Evolutionary conservation across 495 filamentous ascomycete genomes (phyloP).

Genomic region (Parathielavia hyrcaniae): DNA sequence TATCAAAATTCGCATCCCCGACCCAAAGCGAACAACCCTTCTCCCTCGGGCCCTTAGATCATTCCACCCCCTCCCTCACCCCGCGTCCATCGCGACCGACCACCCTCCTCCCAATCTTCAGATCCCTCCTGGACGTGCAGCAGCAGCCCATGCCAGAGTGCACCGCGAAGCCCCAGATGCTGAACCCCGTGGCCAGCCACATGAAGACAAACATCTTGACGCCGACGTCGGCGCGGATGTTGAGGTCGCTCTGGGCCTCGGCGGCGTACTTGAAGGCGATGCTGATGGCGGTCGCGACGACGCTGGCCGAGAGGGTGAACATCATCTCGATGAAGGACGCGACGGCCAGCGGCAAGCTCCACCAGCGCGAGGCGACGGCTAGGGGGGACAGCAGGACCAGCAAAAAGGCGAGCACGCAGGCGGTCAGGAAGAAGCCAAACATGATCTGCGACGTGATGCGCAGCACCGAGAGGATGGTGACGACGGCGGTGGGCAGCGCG

Average conservation of each 20-base stretch:
- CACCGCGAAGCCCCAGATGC: slow-evolving; percentile 60
- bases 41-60: background rate
- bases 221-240: slow-evolving; percentile 68
- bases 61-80: slow-evolving; percentile 8
- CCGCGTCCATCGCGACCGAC: background rate
- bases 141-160: slow-evolving; percentile 71
- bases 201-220: slow-evolving; percentile 77
- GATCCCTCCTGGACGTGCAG: slow-evolving; percentile 55
- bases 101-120: slow-evolving; percentile 43
- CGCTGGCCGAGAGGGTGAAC: slow-evolving; percentile 59
- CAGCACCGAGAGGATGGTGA: slow-evolving; percentile 65
- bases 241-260: slow-evolving; percentile 55
- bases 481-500: slow-evolving; percentile 66
- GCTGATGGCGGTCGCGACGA: slow-evolving; percentile 76
- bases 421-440: slow-evolving; percentile 80
- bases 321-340: slow-evolving; percentile 61
- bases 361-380: slow-evolving; percentile 43
- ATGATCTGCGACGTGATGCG: slow-evolving; percentile 77
- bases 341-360: slow-evolving; percentile 45
- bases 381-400: slow-evolving; percentile 42
- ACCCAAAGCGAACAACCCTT: background rate
- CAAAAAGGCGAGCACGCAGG: slow-evolving; percentile 59
- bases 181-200: slow-evolving; percentile 71
- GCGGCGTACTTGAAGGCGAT: slow-evolving; percentile 70
- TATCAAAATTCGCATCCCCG: background rate